phyloP scores from a whole-genome alignment of 2,329 filamentous ascomycete species.

The Pseudogymnoascus sp. region DNA sequence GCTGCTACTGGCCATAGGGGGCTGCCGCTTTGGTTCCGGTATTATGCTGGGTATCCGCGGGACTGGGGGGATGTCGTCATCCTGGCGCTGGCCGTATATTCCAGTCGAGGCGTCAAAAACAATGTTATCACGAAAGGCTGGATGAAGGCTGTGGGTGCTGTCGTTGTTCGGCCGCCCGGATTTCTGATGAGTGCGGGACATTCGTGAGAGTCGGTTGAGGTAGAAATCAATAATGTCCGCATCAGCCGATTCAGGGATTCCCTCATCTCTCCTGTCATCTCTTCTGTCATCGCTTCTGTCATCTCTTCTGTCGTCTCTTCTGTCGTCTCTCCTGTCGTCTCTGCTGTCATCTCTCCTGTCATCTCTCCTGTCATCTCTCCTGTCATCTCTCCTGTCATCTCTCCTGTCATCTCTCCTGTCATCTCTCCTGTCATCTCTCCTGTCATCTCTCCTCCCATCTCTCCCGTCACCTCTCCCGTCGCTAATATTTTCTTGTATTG shows the following conservation, averaged over 20 bases:
- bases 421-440: no score
- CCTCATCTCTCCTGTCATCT: neutral
- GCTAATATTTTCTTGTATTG: neutral
- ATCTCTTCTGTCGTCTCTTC: no score
- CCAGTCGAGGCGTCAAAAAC: neutral
- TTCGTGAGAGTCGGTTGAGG: neutral
- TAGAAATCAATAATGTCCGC: conserved; percentile 2
- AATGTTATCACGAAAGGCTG: conserved; percentile 1
- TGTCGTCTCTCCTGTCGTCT: no score
- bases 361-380: no score
- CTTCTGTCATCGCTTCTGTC: no score
- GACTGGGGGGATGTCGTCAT: neutral
- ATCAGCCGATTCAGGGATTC: neutral
- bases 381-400: no score
- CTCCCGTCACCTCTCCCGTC: no score
- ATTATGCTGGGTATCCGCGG: neutral
- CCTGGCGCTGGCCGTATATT: neutral
- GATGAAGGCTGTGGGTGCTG: neutral
- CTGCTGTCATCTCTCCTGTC: no score
- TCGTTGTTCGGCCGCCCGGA: neutral
- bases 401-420: no score
- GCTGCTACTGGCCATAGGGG: neutral
- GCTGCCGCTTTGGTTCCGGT: neutral
- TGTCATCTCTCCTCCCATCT: no score
- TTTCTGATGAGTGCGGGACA: neutral